A percentile compares a stretch with the other conserved stretches of the same genome.
phyloP scores from a whole-genome alignment of 2,329 filamentous ascomycete species.

The Xylaria sp. region DNA sequence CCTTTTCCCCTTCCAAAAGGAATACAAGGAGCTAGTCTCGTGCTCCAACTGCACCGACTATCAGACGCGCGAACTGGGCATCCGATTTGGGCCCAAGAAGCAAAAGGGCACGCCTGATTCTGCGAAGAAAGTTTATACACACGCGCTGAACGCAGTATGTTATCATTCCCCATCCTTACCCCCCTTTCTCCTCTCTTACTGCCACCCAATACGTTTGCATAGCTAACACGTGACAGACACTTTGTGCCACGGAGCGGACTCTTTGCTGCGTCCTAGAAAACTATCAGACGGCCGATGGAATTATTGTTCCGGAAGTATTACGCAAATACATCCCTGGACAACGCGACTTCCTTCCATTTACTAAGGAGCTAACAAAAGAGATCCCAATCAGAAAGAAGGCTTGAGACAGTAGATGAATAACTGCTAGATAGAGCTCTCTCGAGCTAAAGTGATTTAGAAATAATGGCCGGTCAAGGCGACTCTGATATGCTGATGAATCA shows the following conservation, averaged over 20 bases:
- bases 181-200: too few relatives aligned
- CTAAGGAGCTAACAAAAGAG: slow-evolving; percentile 81
- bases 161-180: neutral
- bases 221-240: slow-evolving; percentile 30
- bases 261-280: slow-evolving; percentile 97
- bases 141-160: slow-evolving; percentile 85
- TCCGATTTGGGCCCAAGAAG: slow-evolving; percentile 88
- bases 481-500: neutral
- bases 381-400: slow-evolving; percentile 36
- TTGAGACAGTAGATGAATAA: neutral
- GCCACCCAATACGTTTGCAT: neutral
- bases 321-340: slow-evolving; percentile 90
- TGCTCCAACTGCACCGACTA: slow-evolving; percentile 93
- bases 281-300: slow-evolving; percentile 77
- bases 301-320: slow-evolving; percentile 78
- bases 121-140: slow-evolving; percentile 89
- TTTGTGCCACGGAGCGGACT: slow-evolving; percentile 81
- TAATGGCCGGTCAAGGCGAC: neutral
- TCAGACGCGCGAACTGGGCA: slow-evolving; percentile 92
- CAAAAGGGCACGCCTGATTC: slow-evolving; percentile 70
- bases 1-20: slow-evolving; percentile 94
- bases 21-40: slow-evolving; percentile 90
- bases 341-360: slow-evolving; percentile 88
- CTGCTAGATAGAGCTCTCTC: neutral
- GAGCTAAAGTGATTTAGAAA: neutral